Percentiles rank a stretch among this genome's conserved stretches.
Conservation (phyloP, 2,329 filamentous ascomycete species). For the Phaeoacremonium minimum region DNA sequence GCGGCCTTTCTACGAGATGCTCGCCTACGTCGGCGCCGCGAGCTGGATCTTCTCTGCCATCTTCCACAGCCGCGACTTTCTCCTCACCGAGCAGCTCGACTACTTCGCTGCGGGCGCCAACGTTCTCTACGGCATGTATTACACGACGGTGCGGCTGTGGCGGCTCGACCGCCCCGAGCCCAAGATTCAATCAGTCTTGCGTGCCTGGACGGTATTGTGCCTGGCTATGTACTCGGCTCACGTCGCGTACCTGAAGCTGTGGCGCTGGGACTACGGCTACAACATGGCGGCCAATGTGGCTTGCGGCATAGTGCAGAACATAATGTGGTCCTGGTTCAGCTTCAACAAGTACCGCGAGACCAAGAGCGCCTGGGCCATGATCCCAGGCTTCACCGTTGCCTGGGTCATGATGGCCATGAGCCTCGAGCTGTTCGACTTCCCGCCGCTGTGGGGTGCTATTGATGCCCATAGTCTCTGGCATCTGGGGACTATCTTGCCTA, state of each 20-base stretch:
- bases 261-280: constrained; percentile 92
- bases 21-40: constrained; percentile 76
- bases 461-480: constrained; percentile 98
- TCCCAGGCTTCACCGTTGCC: constrained; percentile 85
- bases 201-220: constrained; percentile 75
- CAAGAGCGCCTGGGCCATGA: constrained; percentile 74
- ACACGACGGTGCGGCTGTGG: constrained; percentile 76
- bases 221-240: constrained; percentile 67
- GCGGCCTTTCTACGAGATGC: constrained; percentile 72
- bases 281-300: constrained; percentile 95
- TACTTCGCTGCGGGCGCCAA: constrained; percentile 91
- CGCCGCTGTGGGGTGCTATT: constrained; percentile 74
- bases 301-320: constrained; percentile 73
- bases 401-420: constrained; percentile 95
- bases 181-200: constrained; percentile 39
- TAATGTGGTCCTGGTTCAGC: constrained; percentile 84
- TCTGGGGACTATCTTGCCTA: constrained; percentile 83
- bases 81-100: constrained; percentile 84
- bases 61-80: constrained; percentile 89
- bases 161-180: constrained; percentile 60
- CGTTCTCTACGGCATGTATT: constrained; percentile 89
- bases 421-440: constrained; percentile 90
- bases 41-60: constrained; percentile 87
- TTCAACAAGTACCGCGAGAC: constrained; percentile 67
- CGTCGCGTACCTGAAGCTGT: constrained; percentile 77